These are phyloP conservation scores for Botrytis galanthina DNA, from an alignment of 2,329 filamentous ascomycete species.

Conservation along the genomic window DNA sequence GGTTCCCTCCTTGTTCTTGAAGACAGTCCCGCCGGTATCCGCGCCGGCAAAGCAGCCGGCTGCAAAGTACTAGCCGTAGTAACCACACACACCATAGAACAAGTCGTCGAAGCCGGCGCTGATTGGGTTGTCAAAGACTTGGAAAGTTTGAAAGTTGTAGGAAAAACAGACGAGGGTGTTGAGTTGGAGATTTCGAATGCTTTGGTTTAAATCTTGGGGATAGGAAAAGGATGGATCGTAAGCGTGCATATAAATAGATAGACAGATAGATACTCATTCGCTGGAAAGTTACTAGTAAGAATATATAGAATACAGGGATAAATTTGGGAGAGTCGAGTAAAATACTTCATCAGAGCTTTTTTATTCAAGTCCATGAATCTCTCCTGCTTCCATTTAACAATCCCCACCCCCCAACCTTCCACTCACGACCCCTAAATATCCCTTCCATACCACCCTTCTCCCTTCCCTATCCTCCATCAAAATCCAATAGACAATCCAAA, in stretches of 20 bases:
- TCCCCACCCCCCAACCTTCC: background rate
- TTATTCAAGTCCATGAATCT: background rate
- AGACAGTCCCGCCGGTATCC: constrained; percentile 67
- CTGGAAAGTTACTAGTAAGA: background rate
- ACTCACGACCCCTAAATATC: background rate
- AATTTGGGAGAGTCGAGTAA: background rate
- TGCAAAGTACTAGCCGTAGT: constrained; percentile 65
- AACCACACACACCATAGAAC: constrained; percentile 61
- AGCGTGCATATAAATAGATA: background rate
- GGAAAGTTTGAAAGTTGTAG: constrained; percentile 56
- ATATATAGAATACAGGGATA: background rate
- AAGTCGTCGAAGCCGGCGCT: constrained; percentile 60
- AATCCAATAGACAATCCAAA: no score
- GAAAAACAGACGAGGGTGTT: constrained; percentile 42
- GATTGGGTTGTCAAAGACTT: constrained; percentile 70
- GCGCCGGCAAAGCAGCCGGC: constrained; percentile 67
- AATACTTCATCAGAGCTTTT: background rate
- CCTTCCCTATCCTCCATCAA: no score
- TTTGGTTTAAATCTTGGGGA: background rate
- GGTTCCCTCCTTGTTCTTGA: constrained; percentile 60
- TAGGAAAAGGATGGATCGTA: background rate
- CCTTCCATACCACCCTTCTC: no score
- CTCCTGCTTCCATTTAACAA: background rate
- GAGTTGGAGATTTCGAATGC: constrained; percentile 36
- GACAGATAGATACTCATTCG: background rate